These are phyloP conservation scores for Phytophthora tentaculata DNA, from an alignment of 352 stramenopile genomes.

Conservation along the genomic window DNA sequence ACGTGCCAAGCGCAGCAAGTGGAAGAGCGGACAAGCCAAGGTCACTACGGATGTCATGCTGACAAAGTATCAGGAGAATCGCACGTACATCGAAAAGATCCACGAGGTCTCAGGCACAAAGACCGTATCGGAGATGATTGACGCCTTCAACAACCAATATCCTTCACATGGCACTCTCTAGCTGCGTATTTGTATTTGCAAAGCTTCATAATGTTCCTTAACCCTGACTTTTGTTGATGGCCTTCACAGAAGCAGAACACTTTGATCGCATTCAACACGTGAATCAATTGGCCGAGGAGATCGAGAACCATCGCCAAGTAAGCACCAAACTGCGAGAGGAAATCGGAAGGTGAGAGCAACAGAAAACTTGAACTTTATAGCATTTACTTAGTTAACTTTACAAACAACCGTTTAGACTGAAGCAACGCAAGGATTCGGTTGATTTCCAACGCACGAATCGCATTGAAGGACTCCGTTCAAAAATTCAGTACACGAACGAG, in stretches of 20 bases:
- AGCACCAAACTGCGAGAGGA: slow-evolving; percentile 78
- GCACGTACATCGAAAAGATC: slow-evolving; percentile 83
- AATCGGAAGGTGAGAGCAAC: slow-evolving; percentile 68
- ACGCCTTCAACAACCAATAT: slow-evolving; percentile 88
- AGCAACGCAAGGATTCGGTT: slow-evolving; percentile 82
- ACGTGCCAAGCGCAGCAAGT: slow-evolving; percentile 61
- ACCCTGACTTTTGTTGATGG: slow-evolving; percentile 26
- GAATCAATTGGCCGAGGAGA: slow-evolving; percentile 83
- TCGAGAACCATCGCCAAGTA: slow-evolving; percentile 74
- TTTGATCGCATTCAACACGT: slow-evolving; percentile 86
- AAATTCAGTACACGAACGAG: slow-evolving; percentile 68
- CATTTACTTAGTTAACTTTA: not conserved
- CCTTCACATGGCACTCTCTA: slow-evolving; percentile 19
- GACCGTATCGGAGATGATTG: slow-evolving; percentile 84
- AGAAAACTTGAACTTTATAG: not conserved
- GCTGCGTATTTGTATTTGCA: not conserved
- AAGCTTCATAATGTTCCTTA: slow-evolving; percentile 19
- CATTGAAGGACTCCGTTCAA: slow-evolving; percentile 70
- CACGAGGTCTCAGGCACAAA: slow-evolving; percentile 80
- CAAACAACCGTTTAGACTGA: slow-evolving; percentile 51
- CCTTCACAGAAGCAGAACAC: slow-evolving; percentile 65
- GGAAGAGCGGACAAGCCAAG: slow-evolving; percentile 76
- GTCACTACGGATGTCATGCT: slow-evolving; percentile 66
- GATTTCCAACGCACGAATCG: slow-evolving; percentile 82
- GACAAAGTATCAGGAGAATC: slow-evolving; percentile 84